Evolutionary conservation across 139 green algal genomes (phyloP), one percentile per base, ranked within the genome.

Genomic region (Bryopsis sp.): DNA sequence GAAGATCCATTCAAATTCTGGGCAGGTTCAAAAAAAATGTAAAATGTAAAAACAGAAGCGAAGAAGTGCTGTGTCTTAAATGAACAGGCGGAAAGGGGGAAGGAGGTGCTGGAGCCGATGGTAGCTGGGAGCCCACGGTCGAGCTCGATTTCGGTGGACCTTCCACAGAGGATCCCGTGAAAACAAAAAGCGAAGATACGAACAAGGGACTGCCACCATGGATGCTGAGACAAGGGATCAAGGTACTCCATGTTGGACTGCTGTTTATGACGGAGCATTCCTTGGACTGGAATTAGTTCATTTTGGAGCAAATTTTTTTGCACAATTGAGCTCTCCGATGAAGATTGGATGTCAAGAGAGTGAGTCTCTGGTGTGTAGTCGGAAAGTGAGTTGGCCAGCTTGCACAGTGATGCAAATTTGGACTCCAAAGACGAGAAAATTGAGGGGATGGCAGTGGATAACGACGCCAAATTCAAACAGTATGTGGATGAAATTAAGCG

Each of bases 121-220:
- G 22, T 61, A 5, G 33, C 8, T 31, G 48, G 48, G 48, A 61
- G 5, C 8, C 22, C 33, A 8, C 48, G 11, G 29, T 61, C 19
- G 48, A 61, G 29, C 11, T 61, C 33, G 48, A 61, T 28, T 61
- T 61, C n/a, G n/a, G n/a, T n/a, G n/a, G 48, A 61, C 5, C 48
- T 22, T 31, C 48, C 5, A 31, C 19, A 22, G 5, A 61, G 48
- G 22, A 7, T 5, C 19, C 48, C 48, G 11, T 22, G 48, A 22
- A 15, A 31, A 33, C 33, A 26, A 61, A 31, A 61, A 26, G 8
- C 8, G 19, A 28, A 61, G 33, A 31, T 31, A 28, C 38, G n/a
- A 31, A 39, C 7, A 67, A 67, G 31, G 32, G 19, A 8, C 31
- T 67, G 59, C 59, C 59, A n/a, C 59, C 59, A 47, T 67, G 59